Evolutionary conservation across 2,329 filamentous ascomycete genomes (phyloP).

Genomic region (Venturia asperata): DNA sequence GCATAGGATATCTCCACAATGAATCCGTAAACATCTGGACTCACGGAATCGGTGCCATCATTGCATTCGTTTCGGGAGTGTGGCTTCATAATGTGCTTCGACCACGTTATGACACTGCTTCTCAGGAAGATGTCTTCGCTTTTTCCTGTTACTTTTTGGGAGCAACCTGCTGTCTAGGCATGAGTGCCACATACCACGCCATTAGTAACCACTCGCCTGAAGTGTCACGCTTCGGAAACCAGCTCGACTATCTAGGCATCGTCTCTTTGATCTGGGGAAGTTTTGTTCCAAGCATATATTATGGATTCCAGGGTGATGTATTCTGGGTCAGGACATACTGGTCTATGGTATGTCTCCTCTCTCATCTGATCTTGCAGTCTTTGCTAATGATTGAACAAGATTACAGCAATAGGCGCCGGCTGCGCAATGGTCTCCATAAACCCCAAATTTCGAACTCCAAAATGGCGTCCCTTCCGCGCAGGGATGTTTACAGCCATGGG

Average conservation of each 20-base stretch:
- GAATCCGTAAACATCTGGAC: slow-evolving; percentile 66
- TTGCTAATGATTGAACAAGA: slow-evolving; percentile 44
- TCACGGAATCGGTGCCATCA: slow-evolving; percentile 60
- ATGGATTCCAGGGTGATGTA: slow-evolving; percentile 55
- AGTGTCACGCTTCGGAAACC: slow-evolving; percentile 79
- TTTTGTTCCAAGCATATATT: slow-evolving; percentile 73
- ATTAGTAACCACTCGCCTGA: slow-evolving; percentile 74
- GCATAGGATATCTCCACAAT: slow-evolving; percentile 58
- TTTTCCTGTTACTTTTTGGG: slow-evolving; percentile 36
- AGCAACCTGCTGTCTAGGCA: slow-evolving; percentile 40
- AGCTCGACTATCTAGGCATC: slow-evolving; percentile 91
- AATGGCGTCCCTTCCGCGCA: slow-evolving; percentile 77
- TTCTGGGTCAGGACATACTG: slow-evolving; percentile 64
- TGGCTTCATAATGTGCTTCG: slow-evolving; percentile 52
- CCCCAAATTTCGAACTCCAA: slow-evolving; percentile 75
- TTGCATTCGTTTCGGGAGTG: slow-evolving; percentile 45
- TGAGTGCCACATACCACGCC: slow-evolving; percentile 67
- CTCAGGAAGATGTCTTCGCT: slow-evolving; percentile 31
- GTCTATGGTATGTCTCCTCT: slow-evolving; percentile 54
- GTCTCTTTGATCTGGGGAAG: slow-evolving; percentile 85
- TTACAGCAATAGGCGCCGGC: slow-evolving; percentile 66
- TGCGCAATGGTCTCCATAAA: slow-evolving; percentile 72
- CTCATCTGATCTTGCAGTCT: not conserved
- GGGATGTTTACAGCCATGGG: slow-evolving; percentile 87
- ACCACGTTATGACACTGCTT: slow-evolving; percentile 53